Base-by-base conservation (phyloP, 768 basidiomycete species). In the Boletus patriciae region DNA sequence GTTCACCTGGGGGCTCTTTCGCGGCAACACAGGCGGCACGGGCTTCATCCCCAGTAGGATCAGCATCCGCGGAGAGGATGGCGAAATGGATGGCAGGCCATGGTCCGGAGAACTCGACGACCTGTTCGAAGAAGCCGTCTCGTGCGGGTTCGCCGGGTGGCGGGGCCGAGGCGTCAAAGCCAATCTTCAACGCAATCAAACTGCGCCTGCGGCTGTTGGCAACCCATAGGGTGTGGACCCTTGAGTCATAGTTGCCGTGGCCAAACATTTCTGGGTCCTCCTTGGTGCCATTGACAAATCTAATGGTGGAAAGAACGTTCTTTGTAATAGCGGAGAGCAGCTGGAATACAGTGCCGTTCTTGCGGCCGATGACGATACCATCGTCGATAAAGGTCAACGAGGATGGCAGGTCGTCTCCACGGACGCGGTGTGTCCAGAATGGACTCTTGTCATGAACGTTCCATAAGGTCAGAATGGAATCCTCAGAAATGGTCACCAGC, bases 41-140 rank as follows among this genome's bases (percentile, higher is more conserved):
- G 0, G 90, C 89, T 70, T 92, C 90, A 50, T 88, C 86, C 15
- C 90, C 90, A 54, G 83, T 81, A 3, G 90, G 90, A 70, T 92
- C 91, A 5, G 88, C 85, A 63, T 93, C 90, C 3, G 86, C 88
- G 4, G 89, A 90, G 41, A 93, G 80, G 52, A 94, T 91, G 63
- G 93, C 90, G 68, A 94, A 92, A 69, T 93, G 89, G 54, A 94
- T 92, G 3, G 91, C 91, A 11, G 91, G 81, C 70, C 91, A 92
- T 29, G 89, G 88, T 34, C 90, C 90, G 37, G 77, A 77, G 69
- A 94, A 94, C 74, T 94, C 92, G 59, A 87, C 82, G 45, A 90
- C 81, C 70, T 93, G 91, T 54, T 93, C 92, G 38, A 91, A 85
- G 66, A 83, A 86, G 34, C 83, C 83, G 52, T 82, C 78, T 42